Base-by-base conservation (phyloP, 495 filamentous ascomycete genomes). In the Cudoniella acicularis region DNA sequence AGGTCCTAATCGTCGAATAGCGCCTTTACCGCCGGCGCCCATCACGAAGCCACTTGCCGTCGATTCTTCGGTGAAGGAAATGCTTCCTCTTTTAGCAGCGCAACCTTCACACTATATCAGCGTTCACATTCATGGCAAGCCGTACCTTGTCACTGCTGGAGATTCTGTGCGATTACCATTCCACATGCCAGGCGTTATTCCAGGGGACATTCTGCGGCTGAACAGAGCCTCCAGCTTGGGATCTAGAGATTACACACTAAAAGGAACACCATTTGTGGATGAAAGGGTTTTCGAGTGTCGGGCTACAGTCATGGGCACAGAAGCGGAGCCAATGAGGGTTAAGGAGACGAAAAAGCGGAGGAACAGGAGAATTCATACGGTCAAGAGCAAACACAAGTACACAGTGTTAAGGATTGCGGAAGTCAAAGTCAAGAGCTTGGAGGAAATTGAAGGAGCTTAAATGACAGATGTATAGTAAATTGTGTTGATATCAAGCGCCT, bases 261-360 rank as follows among this genome's bases (percentile, higher is more conserved):
- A 90, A 67, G 92, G 89, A 21, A 68, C 71, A 13, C 89, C 87
- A 20, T 89, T 85, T 70, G 70, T 97, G 50, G 90, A 98, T 71
- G 85, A 92, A 75, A 70, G 81, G 23, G 70, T 93, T 60, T 98
- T 91, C 64, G 86, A 88, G 70, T 96, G 91, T 72, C 81, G 92
- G 49, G 90, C 92, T 1, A 80, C 84, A 41, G 91, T 98, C n/a
- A 79, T 91, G 55, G 92, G 90, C 10, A 83, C 88, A 25, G 96
- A 98, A 73, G 75, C 80, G 27, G 94, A 98, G 80, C 95, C 95
- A 46, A 71, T 96, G 80, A 77, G 91, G 57, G 70, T 90, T 56
- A 88, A 89, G 76, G 82, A 91, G 79, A 98, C 98, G 88, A 98
- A 88, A 67, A 97, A 97, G 84, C 73, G 86, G 73, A 85, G 94